Conservation (phyloP, 1,284 basidiomycete species). For the Trametes versicolor region DNA sequence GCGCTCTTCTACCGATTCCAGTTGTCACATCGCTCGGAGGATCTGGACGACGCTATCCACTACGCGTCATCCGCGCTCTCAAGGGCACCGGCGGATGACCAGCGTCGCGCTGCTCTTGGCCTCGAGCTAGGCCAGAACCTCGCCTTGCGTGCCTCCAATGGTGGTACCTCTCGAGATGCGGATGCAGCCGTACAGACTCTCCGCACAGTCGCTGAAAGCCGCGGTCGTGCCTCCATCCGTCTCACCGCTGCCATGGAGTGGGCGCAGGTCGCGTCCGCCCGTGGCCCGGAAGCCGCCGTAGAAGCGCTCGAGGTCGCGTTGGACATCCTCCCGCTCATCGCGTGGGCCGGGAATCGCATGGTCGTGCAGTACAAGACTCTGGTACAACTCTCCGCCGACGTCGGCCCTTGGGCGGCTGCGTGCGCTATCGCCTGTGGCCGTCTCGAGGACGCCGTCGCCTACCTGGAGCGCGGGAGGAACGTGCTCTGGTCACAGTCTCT, state of each 20-base stretch:
- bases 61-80: conserved; percentile 14
- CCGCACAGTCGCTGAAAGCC: conserved; percentile 3
- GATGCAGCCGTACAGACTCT: conserved; percentile 2
- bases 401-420: conserved; percentile 24
- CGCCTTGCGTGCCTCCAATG: background rate
- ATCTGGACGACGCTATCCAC: conserved; percentile 20
- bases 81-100: conserved; percentile 11
- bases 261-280: conserved; percentile 5
- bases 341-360: conserved; percentile 22
- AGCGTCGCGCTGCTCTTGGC: conserved; percentile 1
- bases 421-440: conserved; percentile 17
- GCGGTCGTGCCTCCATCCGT: conserved; percentile 10
- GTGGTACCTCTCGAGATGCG: background rate
- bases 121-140: conserved; percentile 16
- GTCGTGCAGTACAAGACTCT: conserved; percentile 19
- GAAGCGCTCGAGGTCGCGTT: conserved; percentile 19
- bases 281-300: conserved; percentile 9
- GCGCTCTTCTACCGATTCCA: conserved; percentile 18
- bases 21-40: background rate
- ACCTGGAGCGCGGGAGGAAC: conserved; percentile 20
- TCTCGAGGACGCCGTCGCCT: conserved; percentile 16
- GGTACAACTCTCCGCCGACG: conserved; percentile 5
- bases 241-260: conserved; percentile 20
- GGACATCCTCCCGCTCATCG: conserved; percentile 16
- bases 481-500: conserved; percentile 23